These are phyloP conservation scores for Malus hybrid DNA, from an alignment of 331 rosid genomes.

Conservation along the genomic window DNA sequence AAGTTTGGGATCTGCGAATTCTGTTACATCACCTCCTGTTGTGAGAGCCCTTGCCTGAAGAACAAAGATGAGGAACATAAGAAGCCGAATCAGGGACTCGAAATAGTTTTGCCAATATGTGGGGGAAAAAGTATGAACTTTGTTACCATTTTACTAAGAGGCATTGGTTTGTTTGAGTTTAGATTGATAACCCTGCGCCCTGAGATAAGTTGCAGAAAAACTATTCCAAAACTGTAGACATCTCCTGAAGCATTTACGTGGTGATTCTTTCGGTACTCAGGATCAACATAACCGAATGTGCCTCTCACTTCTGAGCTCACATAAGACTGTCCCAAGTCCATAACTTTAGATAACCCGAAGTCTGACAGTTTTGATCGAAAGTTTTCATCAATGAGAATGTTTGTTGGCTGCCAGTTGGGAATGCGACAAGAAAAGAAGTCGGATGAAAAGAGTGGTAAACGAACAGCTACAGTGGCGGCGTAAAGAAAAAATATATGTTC, in stretches of 20 bases:
- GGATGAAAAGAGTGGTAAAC: background rate
- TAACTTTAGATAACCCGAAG: slow-evolving; percentile 56
- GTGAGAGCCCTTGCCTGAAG: slow-evolving; percentile 36
- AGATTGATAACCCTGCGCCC: slow-evolving; percentile 50
- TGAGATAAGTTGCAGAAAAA: slow-evolving; percentile 51
- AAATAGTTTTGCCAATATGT: background rate
- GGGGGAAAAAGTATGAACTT: background rate
- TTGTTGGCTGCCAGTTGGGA: slow-evolving; percentile 47
- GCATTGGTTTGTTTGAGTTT: slow-evolving; percentile 30
- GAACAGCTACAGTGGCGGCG: background rate
- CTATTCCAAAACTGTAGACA: slow-evolving; percentile 64
- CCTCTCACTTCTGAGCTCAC: slow-evolving; percentile 73
- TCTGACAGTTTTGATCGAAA: slow-evolving; percentile 61
- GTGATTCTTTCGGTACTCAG: slow-evolving; percentile 47
- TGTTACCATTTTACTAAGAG: slow-evolving; percentile 48
- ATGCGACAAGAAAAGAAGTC: background rate
- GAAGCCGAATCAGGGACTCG: background rate
- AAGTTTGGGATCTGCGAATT: slow-evolving; percentile 51
- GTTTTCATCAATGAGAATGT: slow-evolving; percentile 43
- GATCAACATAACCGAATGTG: slow-evolving; percentile 66
- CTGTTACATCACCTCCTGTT: slow-evolving; percentile 28
- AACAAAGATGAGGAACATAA: background rate
- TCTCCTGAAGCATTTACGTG: slow-evolving; percentile 61
- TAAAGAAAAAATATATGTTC: background rate
- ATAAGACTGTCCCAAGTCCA: slow-evolving; percentile 43